These are phyloP conservation scores for Didymella pinodella DNA, from an alignment of 2,329 filamentous ascomycete genomes.

Conservation along the genomic window DNA sequence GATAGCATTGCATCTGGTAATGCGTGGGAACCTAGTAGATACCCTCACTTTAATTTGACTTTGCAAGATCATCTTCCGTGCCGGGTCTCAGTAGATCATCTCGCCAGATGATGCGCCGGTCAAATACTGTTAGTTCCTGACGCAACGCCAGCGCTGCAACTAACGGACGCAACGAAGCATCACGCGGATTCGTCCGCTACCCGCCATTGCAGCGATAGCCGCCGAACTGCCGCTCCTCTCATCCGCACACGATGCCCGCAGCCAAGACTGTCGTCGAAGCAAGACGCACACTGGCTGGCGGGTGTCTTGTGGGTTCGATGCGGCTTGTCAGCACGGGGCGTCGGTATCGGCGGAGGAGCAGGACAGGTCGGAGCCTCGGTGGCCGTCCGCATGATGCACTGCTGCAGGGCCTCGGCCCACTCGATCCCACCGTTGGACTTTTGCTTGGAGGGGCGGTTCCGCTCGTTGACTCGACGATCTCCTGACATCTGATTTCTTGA, in stretches of 20 bases:
- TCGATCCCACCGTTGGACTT: conserved; percentile 16
- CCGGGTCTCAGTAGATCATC: neutral
- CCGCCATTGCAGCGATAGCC: conserved; percentile 3
- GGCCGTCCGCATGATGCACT: conserved; percentile 9
- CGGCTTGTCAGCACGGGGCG: neutral
- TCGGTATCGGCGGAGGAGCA: conserved; percentile 1
- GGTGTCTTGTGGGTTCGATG: neutral
- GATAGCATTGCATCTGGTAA: conserved; percentile 18
- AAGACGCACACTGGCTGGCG: neutral
- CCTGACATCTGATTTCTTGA: conserved; percentile 8
- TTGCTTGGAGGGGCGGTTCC: conserved; percentile 21
- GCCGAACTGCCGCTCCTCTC: conserved; percentile 1
- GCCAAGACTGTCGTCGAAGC: conserved; percentile 2
- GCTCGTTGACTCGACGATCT: conserved; percentile 18
- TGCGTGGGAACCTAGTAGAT: conserved; percentile 12
- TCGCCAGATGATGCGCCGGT: neutral
- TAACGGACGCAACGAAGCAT: conserved; percentile 11
- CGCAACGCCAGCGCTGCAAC: conserved; percentile 6
- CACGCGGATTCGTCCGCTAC: conserved; percentile 15
- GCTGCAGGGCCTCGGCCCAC: conserved; percentile 20
- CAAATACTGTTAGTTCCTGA: neutral
- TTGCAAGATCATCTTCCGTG: neutral
- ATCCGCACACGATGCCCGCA: neutral
- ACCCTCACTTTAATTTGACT: conserved; percentile 22
- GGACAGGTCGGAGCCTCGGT: conserved; percentile 13